Percentiles rank a stretch among this genome's conserved stretches.
Conservation (phyloP, 2,329 filamentous ascomycete genomes). For the Aspergillus arachidicola region DNA sequence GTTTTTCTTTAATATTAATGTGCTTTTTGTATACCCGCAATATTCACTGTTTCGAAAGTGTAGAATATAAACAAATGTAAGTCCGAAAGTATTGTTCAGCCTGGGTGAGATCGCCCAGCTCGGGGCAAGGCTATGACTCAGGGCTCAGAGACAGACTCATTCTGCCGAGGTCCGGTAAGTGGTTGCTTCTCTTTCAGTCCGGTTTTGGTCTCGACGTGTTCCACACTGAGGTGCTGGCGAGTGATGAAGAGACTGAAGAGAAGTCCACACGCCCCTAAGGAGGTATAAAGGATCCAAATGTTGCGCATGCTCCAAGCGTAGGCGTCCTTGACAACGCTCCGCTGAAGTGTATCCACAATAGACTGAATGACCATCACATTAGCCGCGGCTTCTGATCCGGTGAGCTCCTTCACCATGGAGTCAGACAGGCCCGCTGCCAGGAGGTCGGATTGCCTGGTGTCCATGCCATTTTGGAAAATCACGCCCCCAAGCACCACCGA, state of each 20-base stretch:
- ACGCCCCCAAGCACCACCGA: slow-evolving; percentile 76
- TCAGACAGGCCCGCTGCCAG: slow-evolving; percentile 52
- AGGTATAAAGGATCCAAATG: slow-evolving; percentile 49
- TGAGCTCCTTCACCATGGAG: slow-evolving; percentile 30
- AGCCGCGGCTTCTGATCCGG: slow-evolving; percentile 49
- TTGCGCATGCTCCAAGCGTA: slow-evolving; percentile 53
- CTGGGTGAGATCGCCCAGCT: too few relatives aligned
- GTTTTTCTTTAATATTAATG: neutral
- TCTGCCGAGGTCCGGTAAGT: neutral
- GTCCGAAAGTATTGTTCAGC: neutral
- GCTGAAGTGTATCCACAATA: slow-evolving; percentile 42
- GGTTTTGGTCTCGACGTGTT: slow-evolving; percentile 26
- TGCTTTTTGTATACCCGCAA: neutral
- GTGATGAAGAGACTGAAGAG: slow-evolving; percentile 36
- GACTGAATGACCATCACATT: slow-evolving; percentile 48
- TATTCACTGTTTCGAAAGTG: neutral
- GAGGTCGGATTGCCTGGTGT: slow-evolving; percentile 35
- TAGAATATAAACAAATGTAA: neutral
- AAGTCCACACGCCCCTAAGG: slow-evolving; percentile 26
- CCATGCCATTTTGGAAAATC: slow-evolving; percentile 69
- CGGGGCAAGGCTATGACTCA: neutral
- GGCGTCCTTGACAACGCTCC: slow-evolving; percentile 46
- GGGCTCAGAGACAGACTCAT: neutral
- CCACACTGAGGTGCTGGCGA: slow-evolving; percentile 20
- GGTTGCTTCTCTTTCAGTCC: slow-evolving; percentile 22